Base-by-base conservation (phyloP, 2,329 filamentous ascomycete genomes). In the Seiridium unicorne region DNA sequence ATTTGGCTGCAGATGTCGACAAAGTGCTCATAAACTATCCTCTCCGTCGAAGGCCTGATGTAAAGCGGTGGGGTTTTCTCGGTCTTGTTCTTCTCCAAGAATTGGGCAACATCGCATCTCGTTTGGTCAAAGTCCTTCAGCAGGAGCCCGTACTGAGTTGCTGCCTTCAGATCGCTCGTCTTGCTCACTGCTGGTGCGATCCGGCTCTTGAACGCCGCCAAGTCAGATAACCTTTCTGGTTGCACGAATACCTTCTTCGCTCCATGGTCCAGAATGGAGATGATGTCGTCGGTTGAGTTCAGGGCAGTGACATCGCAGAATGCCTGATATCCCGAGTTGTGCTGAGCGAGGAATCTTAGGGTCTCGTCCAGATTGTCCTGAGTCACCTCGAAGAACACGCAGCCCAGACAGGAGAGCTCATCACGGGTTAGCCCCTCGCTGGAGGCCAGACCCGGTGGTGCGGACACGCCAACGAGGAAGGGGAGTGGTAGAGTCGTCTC, bases 171-270 rank as follows among this genome's bases (percentile, higher is more conserved):
- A 35, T 71, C 69, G 49, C 79, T 76, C 6, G 76, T 75, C 55
- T 81, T 78, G 10, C 75, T 75, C 10, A 84, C 77, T 31, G 78
- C 76, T 2, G 84, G 82, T 26, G 84, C 78, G 34, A 89, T 81
- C 60, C 87, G 79, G 48, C 80, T 77, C 48, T 82, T 84, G 63
- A 85, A 86, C 63, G 83, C 80, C 53, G 79, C 74, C 61, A 84
- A 84, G 56, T 81, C 77, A 7, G 81, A 79, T 57, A 96, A 79
- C 72, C 92, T 89, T 60, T 87, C 82, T 53, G 88, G 84, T 18
- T 84, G 84, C 55, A 97, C 90, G 73, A 98, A 95, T 63, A 95
- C 89, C 72, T 89, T 95, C 57, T 88, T 85, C 5, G 93, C 92
- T 61, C 95, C 95, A 64, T 88, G 85, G 73, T 99, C 91, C 59